Conservation (phyloP, 2,329 filamentous ascomycete genomes). For the Xylaria arbuscula region DNA sequence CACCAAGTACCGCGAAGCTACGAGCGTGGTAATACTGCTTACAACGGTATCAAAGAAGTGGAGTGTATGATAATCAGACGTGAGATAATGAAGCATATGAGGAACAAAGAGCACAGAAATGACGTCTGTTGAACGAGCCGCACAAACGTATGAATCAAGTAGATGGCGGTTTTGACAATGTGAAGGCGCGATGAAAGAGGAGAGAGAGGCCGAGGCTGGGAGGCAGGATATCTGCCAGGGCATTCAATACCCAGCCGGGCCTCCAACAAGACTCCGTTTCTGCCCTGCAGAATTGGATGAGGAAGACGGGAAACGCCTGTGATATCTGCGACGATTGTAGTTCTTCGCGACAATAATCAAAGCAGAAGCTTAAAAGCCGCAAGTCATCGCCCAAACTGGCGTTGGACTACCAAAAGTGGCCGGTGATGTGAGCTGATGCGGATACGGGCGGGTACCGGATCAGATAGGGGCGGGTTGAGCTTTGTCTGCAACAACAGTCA, state of each 20-base stretch:
- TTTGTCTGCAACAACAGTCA: neutral
- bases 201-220: neutral
- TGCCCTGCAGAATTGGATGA: neutral
- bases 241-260: neutral
- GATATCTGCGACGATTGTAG: neutral
- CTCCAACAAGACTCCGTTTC: neutral
- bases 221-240: neutral
- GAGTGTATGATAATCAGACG: neutral
- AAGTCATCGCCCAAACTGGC: neutral
- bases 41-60: neutral
- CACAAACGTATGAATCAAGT: slow-evolving; percentile 3
- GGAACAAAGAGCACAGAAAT: neutral
- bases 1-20: neutral
- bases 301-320: neutral
- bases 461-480: slow-evolving; percentile 17
- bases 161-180: neutral
- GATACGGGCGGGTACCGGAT: neutral
- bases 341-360: neutral
- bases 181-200: neutral
- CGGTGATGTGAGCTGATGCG: neutral
- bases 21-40: neutral
- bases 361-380: neutral
- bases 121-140: slow-evolving; percentile 1
- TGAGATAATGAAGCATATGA: neutral
- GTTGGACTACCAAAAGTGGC: neutral